Conservation (phyloP, 257 asterid species). For the Solanum paucissectum region DNA sequence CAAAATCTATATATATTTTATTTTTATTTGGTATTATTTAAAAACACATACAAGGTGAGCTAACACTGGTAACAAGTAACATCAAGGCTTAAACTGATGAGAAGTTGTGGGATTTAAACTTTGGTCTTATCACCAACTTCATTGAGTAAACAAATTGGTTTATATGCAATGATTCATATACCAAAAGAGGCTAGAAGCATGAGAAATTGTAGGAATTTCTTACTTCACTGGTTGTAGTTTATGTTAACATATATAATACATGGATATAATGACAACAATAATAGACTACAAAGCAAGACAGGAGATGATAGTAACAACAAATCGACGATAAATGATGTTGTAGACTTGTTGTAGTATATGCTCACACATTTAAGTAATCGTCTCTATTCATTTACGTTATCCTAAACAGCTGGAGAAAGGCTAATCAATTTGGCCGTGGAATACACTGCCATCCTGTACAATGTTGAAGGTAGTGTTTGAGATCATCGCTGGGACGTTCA, state of each 20-base stretch:
- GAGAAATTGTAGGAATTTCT: neutral
- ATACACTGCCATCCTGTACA: constrained; percentile 60
- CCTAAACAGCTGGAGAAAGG: constrained; percentile 7
- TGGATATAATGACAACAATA: neutral
- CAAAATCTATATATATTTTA: no score
- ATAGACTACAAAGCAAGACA: neutral
- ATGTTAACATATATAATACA: neutral
- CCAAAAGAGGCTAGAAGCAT: neutral
- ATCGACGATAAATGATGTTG: neutral
- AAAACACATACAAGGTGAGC: no score
- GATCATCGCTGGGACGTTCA: constrained; percentile 41
- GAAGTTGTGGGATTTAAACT: neutral
- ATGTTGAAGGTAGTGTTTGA: constrained; percentile 51
- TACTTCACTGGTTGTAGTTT: neutral
- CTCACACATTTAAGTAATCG: neutral
- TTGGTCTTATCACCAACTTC: neutral
- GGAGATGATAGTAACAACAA: neutral
- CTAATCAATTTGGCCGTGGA: constrained; percentile 29
- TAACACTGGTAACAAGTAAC: neutral
- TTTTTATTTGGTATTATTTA: no score
- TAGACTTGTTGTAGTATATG: neutral
- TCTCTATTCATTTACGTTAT: neutral
- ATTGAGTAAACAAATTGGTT: neutral
- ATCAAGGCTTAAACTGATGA: neutral
- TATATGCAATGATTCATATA: neutral